Conservation (phyloP, 2,329 filamentous ascomycete genomes). For the Cryphonectria naterciae region DNA sequence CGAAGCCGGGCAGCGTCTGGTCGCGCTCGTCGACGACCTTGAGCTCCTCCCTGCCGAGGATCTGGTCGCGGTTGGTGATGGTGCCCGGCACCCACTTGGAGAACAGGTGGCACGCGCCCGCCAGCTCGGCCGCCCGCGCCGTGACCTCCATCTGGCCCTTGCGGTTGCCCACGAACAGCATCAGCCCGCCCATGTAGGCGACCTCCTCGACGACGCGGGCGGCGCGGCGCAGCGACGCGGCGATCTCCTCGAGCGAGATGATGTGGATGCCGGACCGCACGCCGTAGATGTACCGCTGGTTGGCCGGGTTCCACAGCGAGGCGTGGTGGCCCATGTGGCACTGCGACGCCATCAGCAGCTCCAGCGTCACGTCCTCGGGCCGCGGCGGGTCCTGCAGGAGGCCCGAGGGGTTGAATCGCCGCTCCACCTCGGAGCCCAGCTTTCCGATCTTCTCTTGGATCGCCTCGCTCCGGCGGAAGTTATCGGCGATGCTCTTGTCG, state of each 20-base stretch:
- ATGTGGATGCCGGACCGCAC: constrained; percentile 88
- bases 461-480: constrained; percentile 43
- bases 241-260: constrained; percentile 87
- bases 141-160: constrained; percentile 80
- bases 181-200: constrained; percentile 77
- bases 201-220: constrained; percentile 92
- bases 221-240: constrained; percentile 86
- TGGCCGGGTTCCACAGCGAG: constrained; percentile 91
- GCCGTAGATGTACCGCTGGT: constrained; percentile 92
- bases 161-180: constrained; percentile 89
- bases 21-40: constrained; percentile 82
- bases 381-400: constrained; percentile 73
- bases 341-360: constrained; percentile 86
- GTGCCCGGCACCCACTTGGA: constrained; percentile 89
- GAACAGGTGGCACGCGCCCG: constrained; percentile 84
- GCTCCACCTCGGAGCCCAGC: constrained; percentile 54
- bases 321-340: constrained; percentile 89
- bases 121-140: constrained; percentile 77
- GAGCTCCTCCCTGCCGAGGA: constrained; percentile 70
- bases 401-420: constrained; percentile 67
- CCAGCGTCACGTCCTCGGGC: constrained; percentile 82
- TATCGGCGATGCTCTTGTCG: constrained; percentile 35
- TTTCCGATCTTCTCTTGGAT: constrained; percentile 50
- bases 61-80: constrained; percentile 91
- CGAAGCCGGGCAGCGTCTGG: constrained; percentile 61